Evolutionary conservation across 1,139 yeast genomes (phyloP).

Genomic region (Blastobotrys persicus): DNA sequence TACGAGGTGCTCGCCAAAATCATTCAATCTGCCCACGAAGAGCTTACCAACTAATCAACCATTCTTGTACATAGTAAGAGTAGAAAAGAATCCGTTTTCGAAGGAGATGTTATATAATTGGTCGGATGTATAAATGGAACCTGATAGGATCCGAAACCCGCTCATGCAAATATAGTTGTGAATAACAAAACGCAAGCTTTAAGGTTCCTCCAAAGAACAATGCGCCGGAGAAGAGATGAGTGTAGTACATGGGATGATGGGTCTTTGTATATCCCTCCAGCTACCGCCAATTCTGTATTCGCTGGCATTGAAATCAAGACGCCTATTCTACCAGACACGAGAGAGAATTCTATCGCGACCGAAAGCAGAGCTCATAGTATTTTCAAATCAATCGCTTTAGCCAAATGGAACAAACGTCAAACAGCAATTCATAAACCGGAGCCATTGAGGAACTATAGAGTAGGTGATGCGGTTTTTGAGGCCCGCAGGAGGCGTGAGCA

Average conservation of each 20-base stretch:
- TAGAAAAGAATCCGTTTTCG: no score
- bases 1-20: not conserved
- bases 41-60: not conserved
- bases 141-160: no score
- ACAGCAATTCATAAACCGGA: not conserved
- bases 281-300: slow-evolving; percentile 1
- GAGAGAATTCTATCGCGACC: not conserved
- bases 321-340: not conserved
- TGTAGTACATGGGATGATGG: not conserved
- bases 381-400: not conserved
- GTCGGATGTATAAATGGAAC: no score
- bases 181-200: no score
- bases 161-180: no score
- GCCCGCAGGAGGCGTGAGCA: not conserved
- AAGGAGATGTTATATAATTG: no score
- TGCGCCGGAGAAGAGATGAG: not conserved
- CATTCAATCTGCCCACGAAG: slow-evolving; percentile 4
- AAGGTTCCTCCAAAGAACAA: no score
- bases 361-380: not conserved
- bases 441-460: not conserved
- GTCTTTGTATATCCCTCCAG: slow-evolving; percentile 2
- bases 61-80: not conserved
- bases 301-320: not conserved
- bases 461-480: not conserved
- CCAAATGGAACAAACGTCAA: not conserved